Evolutionary conservation across 176 grass and related monocot species (phyloP).

Genomic region (Ampelocalamus luodianensis): DNA sequence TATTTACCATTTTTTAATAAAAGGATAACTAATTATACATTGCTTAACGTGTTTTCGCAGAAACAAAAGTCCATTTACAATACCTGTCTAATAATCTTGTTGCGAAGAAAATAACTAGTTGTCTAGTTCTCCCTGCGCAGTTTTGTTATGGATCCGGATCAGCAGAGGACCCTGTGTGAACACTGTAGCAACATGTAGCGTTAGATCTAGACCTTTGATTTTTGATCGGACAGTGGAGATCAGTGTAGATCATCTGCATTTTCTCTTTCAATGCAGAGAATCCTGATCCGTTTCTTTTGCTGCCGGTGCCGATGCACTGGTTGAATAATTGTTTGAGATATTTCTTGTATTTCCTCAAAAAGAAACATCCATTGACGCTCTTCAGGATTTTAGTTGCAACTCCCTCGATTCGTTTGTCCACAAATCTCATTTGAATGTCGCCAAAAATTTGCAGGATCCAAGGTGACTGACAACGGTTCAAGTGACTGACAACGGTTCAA

Average conservation of each 20-base stretch:
- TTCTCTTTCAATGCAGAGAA: no score
- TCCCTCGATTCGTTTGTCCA: not conserved
- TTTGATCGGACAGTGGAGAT: no score
- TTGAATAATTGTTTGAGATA: not conserved
- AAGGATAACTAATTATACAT: not conserved
- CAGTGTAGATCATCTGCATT: no score
- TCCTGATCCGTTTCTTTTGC: not conserved
- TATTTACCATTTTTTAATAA: not conserved
- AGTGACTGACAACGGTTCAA: not conserved
- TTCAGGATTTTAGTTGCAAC: not conserved
- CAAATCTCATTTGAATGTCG: slow-evolving; percentile 1
- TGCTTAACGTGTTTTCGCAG: not conserved
- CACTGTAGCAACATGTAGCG: no score
- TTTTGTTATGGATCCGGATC: not conserved
- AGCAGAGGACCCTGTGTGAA: no score
- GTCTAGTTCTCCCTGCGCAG: not conserved
- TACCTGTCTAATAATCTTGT: not conserved
- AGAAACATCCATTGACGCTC: not conserved
- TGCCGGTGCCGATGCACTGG: not conserved
- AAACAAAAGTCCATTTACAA: not conserved
- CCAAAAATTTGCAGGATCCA: not conserved
- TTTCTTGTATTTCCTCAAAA: not conserved
- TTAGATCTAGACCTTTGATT: no score
- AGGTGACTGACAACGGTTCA: not conserved
- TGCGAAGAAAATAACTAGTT: not conserved